Evolutionary conservation across 1,139 yeast species (phyloP), one percentile per base, ranked within the genome.

Genomic region (Magnusiomyces tetraspermus): DNA sequence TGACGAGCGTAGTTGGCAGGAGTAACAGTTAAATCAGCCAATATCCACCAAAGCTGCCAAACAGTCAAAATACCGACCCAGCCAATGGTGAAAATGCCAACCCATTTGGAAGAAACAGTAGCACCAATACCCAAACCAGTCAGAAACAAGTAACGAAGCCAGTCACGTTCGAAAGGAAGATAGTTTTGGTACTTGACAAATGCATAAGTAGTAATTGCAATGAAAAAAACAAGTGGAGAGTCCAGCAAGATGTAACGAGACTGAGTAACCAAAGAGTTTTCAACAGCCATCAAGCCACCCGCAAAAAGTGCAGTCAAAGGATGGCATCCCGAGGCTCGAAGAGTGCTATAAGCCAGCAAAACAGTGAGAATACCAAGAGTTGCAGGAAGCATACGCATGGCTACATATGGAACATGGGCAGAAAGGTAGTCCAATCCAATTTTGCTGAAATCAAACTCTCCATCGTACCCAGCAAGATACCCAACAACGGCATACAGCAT

Each of bases 71-170:
- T 52, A 48, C 98, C 98, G 57, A 87, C 79, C 97, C 98, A 94
- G 6, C 86, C 89, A 59, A 90, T 70, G 41, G 98, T 92, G 75
- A 92, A 92, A 48, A 92, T 73, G 52, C 98, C 99, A 49, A 92
- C 97, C 97, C 98, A 92, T 69, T 94, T 94, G 47, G 96, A 82
- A 46, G 90, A 80, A 36, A 85, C 75, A 2, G 97, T 92, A 54
- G 94, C 79, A 49, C 98, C 99, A 53, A 92, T 74, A 17, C 85
- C 85, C 51, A 88, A 70, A 57, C 95, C 96, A 42, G 95, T 80
- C 45, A 87, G 77, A 24, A 84, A 53, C 64, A 94, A 72, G 53
- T 83, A 75, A 63, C 80, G 80, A 71, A 73, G 85, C 90, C 97
- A 89, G 51, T 71, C 72, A 49, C 71, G 66, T 22, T 85, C 62